phyloP scores from a whole-genome alignment of 108 stramenopile genomes.

The Nitzschia inconspicua region DNA sequence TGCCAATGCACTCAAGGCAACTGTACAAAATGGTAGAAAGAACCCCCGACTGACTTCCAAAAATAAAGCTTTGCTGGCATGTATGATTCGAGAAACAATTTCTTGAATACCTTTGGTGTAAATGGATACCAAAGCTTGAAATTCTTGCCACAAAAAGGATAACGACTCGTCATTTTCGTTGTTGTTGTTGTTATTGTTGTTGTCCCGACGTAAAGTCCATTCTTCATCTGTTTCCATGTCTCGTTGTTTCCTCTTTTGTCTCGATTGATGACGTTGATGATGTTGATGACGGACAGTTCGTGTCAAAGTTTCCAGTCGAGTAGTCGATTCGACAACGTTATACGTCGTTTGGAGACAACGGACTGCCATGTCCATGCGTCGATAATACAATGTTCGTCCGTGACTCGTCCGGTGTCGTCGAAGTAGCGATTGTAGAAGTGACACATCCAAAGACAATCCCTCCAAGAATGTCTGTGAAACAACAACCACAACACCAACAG shows the following conservation, averaged over 20 bases:
- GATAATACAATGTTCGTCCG: constrained; percentile 64
- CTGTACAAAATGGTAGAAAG: constrained; percentile 73
- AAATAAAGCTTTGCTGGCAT: constrained; percentile 50
- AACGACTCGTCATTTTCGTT: background rate
- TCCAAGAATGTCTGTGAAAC: constrained; percentile 1
- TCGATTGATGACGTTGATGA: background rate
- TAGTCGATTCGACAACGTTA: background rate
- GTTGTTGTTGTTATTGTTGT: constrained; percentile 12
- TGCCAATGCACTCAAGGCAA: constrained; percentile 43
- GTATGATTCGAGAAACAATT: constrained; percentile 50
- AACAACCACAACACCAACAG: too few species aligned
- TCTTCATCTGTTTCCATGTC: constrained; percentile 1
- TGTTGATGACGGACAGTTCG: background rate
- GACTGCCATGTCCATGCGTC: constrained; percentile 54
- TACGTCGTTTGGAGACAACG: background rate
- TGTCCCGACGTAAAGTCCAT: background rate
- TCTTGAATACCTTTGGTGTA: constrained; percentile 25
- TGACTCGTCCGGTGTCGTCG: constrained; percentile 58
- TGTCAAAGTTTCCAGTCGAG: constrained; percentile 2
- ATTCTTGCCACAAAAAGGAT: background rate
- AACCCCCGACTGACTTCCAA: constrained; percentile 62
- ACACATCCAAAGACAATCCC: constrained; percentile 48
- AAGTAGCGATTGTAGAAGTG: constrained; percentile 50
- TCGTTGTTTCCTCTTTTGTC: background rate
- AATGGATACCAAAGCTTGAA: background rate